Conservation (phyloP, 1,284 basidiomycete genomes). For the Moesziomyces antarcticus region DNA sequence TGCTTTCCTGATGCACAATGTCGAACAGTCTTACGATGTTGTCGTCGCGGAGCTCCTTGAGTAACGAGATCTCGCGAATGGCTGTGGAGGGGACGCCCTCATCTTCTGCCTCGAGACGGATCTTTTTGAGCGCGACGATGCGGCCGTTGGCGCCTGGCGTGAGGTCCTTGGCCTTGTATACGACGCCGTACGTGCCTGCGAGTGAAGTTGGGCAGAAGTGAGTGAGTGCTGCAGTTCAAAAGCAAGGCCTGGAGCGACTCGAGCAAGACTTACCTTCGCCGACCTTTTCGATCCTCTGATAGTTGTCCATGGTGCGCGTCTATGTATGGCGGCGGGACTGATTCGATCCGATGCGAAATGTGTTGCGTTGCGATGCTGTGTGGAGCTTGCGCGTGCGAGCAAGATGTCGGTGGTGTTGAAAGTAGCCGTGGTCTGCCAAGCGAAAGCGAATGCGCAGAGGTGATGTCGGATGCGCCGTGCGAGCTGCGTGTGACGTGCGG, state of each 20-base stretch:
- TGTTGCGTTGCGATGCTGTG: too few species aligned
- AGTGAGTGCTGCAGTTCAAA: background rate
- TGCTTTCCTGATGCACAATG: constrained; percentile 96
- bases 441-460: background rate
- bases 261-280: constrained; percentile 55
- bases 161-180: constrained; percentile 74
- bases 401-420: too few species aligned
- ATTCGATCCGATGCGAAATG: too few species aligned
- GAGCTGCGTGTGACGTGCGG: background rate
- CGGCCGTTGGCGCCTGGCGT: constrained; percentile 76
- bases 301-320: constrained; percentile 68
- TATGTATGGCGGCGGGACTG: background rate
- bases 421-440: too few species aligned
- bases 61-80: constrained; percentile 93
- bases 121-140: constrained; percentile 80
- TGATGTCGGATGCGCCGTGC: background rate
- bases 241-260: background rate
- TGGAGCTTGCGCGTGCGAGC: too few species aligned
- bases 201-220: background rate
- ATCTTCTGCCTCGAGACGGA: constrained; percentile 95
- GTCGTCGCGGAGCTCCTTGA: constrained; percentile 95
- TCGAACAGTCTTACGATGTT: constrained; percentile 95
- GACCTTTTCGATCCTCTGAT: constrained; percentile 81
- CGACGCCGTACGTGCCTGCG: constrained; percentile 96
- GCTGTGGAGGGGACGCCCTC: constrained; percentile 97